phyloP scores from a whole-genome alignment of 1,284 basidiomycete species.

The Ustilago nuda region DNA sequence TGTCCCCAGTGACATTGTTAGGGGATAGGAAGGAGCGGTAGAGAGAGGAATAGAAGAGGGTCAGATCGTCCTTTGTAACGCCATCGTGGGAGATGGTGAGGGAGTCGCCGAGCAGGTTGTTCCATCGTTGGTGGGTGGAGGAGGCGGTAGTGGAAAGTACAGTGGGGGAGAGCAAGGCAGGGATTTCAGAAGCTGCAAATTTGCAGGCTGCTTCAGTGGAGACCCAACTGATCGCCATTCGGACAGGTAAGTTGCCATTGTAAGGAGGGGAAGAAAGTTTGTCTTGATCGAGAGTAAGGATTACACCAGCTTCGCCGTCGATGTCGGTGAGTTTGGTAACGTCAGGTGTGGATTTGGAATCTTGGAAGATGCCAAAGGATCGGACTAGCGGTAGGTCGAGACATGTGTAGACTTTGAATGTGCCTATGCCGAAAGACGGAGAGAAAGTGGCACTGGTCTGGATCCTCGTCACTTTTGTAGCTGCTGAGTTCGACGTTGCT shows the following conservation, averaged over 20 bases:
- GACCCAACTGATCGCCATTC: constrained; percentile 43
- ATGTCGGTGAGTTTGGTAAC: constrained; percentile 4
- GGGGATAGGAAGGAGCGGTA: constrained; percentile 78
- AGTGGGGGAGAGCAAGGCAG: constrained; percentile 9
- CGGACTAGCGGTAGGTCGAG: constrained; percentile 32
- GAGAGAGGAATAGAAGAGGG: constrained; percentile 74
- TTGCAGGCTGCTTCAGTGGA: constrained; percentile 38
- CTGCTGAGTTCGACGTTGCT: not conserved
- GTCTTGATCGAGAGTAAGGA: constrained; percentile 19
- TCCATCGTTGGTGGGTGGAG: constrained; percentile 26
- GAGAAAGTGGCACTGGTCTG: constrained; percentile 24
- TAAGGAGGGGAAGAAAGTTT: constrained; percentile 4
- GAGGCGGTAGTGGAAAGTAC: constrained; percentile 13
- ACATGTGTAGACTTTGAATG: constrained; percentile 31
- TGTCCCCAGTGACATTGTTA: constrained; percentile 79
- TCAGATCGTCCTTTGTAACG: constrained; percentile 51
- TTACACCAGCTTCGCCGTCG: constrained; percentile 22
- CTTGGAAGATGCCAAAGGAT: constrained; percentile 8
- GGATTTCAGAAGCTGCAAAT: constrained; percentile 34
- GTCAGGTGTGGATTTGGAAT: not conserved
- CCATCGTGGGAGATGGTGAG: constrained; percentile 25
- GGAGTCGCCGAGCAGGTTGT: constrained; percentile 20
- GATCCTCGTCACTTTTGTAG: constrained; percentile 17
- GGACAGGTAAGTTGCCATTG: constrained; percentile 11
- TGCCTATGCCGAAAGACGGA: constrained; percentile 41